phyloP scores from a whole-genome alignment of 345 rosid genomes.

The Melaleuca quinquenervia region DNA sequence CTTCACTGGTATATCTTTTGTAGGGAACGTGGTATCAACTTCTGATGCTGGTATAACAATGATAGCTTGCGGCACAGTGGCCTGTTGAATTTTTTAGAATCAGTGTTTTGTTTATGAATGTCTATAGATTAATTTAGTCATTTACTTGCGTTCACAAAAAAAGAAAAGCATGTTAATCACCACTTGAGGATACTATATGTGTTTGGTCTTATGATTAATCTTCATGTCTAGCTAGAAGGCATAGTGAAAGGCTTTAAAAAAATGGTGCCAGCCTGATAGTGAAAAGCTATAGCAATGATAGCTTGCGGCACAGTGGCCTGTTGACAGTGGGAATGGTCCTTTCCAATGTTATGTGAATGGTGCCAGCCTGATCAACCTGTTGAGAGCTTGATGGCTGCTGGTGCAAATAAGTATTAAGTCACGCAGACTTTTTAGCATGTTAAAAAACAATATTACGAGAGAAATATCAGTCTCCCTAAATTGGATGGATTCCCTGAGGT shows the following conservation, averaged over 20 bases:
- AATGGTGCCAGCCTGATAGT: too few relatives aligned
- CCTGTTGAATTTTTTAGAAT: not conserved
- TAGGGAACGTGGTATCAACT: not conserved
- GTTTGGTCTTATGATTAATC: not conserved
- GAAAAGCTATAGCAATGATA: too few relatives aligned
- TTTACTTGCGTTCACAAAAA: not conserved
- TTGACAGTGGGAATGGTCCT: not conserved
- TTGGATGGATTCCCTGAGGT: not conserved
- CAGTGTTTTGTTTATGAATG: not conserved
- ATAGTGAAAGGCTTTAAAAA: not conserved
- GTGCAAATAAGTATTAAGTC: not conserved
- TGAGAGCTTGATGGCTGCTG: not conserved
- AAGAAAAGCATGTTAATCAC: not conserved
- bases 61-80: not conserved
- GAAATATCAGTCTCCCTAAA: not conserved
- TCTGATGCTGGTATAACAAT: not conserved
- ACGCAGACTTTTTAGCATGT: not conserved
- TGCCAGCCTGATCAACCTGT: not conserved
- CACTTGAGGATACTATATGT: not conserved
- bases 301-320: too few relatives aligned
- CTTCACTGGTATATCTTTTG: not conserved
- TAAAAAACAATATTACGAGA: not conserved
- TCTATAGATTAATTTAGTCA: not conserved
- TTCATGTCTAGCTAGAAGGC: not conserved
- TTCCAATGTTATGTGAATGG: not conserved